These are phyloP conservation scores for Didymella pinodella DNA, from an alignment of 2,329 filamentous ascomycete species.

Conservation along the genomic window DNA sequence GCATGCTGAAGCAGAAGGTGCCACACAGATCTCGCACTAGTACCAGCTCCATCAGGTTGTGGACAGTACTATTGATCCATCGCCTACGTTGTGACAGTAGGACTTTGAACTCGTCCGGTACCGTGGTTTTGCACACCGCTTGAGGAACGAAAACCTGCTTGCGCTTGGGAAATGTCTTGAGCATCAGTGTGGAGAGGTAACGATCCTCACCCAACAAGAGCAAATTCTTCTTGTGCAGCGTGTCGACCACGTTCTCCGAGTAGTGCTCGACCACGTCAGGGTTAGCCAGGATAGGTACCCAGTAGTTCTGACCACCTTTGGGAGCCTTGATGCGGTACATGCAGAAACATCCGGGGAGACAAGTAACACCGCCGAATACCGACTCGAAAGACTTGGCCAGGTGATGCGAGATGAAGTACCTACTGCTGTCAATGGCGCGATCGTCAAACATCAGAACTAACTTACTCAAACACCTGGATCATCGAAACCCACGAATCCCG, in stretches of 20 bases:
- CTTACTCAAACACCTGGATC: constrained; percentile 94
- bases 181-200: constrained; percentile 95
- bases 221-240: constrained; percentile 96
- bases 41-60: constrained; percentile 97
- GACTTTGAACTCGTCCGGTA: constrained; percentile 91
- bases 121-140: constrained; percentile 97
- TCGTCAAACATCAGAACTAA: constrained; percentile 30
- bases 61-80: constrained; percentile 99
- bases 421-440: constrained; percentile 42
- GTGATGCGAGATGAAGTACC: constrained; percentile 98
- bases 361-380: constrained; percentile 98
- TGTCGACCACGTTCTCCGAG: constrained; percentile 98
- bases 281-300: constrained; percentile 98
- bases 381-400: constrained; percentile 97
- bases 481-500: constrained; percentile 92
- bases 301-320: constrained; percentile 98
- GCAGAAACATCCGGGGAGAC: constrained; percentile 97
- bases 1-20: constrained; percentile 99
- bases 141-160: constrained; percentile 99
- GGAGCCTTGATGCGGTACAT: constrained; percentile 99
- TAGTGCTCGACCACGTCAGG: constrained; percentile 99
- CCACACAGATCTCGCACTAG: constrained; percentile 95
- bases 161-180: constrained; percentile 97
- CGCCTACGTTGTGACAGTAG: constrained; percentile 91
- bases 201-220: constrained; percentile 92